Evolutionary conservation across 805 yeast genomes (phyloP).

Genomic region (Candida succiphila): DNA sequence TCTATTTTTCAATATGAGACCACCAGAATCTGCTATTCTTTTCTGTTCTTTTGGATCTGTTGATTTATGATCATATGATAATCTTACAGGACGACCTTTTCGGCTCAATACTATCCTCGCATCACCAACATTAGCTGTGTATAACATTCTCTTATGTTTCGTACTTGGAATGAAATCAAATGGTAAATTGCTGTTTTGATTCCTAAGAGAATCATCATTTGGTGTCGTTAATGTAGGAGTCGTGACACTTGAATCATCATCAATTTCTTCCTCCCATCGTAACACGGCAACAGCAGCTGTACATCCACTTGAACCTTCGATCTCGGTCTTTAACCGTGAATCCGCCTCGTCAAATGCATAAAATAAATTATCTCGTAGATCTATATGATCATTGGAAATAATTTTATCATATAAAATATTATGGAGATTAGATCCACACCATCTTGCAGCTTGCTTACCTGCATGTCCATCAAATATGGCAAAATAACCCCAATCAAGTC

Average conservation of each 20-base stretch:
- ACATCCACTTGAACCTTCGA: conserved; percentile 74
- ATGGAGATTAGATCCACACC: conserved; percentile 88
- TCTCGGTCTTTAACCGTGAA: conserved; percentile 45
- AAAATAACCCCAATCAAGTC: conserved; percentile 89
- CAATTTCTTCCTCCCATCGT: conserved; percentile 59
- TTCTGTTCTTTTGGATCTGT: conserved; percentile 68
- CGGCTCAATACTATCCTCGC: conserved; percentile 75
- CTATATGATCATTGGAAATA: conserved; percentile 31
- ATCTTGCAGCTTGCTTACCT: conserved; percentile 83
- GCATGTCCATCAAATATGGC: conserved; percentile 98
- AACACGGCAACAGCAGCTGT: conserved; percentile 93
- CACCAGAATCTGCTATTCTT: conserved; percentile 73
- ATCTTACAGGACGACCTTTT: conserved; percentile 61
- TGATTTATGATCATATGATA: conserved; percentile 92
- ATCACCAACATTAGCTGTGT: conserved; percentile 95
- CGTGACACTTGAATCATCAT: conserved; percentile 2
- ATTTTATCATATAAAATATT: conserved; percentile 52
- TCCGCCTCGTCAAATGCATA: conserved; percentile 73
- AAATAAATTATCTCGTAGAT: conserved; percentile 57
- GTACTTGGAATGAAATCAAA: conserved; percentile 39
- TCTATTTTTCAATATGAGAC: conserved; percentile 78
- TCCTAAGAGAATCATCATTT: not conserved
- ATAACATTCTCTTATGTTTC: conserved; percentile 62
- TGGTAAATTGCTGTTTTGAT: conserved; percentile 16
- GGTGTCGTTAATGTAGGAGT: not conserved